These are phyloP conservation scores for Ochetophila trinervis DNA, from an alignment of 306 rosid genomes.

Conservation along the genomic window DNA sequence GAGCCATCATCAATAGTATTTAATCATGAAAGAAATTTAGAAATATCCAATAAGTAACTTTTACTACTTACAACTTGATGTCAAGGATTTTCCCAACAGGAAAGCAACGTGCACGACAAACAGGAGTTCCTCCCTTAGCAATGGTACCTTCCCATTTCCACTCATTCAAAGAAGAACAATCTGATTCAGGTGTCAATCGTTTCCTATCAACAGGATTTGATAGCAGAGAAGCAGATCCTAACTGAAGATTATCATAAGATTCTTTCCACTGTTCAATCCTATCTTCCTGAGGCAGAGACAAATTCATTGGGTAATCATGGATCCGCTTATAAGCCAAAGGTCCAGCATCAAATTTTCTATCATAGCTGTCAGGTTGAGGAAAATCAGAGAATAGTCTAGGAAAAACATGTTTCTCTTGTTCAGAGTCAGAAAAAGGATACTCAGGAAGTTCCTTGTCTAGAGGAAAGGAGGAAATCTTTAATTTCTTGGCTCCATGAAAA, in stretches of 20 bases:
- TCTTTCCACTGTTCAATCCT: slow-evolving; percentile 62
- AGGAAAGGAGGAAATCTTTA: slow-evolving; percentile 52
- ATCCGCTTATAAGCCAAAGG: slow-evolving; percentile 49
- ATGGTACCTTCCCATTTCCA: slow-evolving; percentile 99
- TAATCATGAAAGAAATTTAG: neutral
- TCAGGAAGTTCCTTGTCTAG: slow-evolving; percentile 80
- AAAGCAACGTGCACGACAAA: slow-evolving; percentile 96
- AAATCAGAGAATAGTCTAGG: slow-evolving; percentile 47
- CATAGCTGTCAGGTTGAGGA: slow-evolving; percentile 42
- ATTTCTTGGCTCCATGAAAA: slow-evolving; percentile 58
- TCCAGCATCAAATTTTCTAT: slow-evolving; percentile 53
- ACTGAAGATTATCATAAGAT: slow-evolving; percentile 55
- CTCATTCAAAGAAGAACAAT: slow-evolving; percentile 51
- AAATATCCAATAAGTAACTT: neutral
- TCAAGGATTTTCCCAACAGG: slow-evolving; percentile 91
- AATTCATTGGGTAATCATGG: slow-evolving; percentile 46
- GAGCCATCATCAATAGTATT: neutral
- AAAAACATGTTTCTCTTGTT: slow-evolving; percentile 53
- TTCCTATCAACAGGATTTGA: slow-evolving; percentile 48
- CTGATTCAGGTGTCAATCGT: slow-evolving; percentile 67
- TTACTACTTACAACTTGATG: slow-evolving; percentile 65
- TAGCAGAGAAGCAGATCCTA: slow-evolving; percentile 46
- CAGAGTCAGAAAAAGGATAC: slow-evolving; percentile 56
- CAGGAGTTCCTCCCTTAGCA: slow-evolving; percentile 97
- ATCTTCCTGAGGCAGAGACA: slow-evolving; percentile 41